Base-by-base conservation (phyloP, 208 protist genomes). In the Lotmaria passim region DNA sequence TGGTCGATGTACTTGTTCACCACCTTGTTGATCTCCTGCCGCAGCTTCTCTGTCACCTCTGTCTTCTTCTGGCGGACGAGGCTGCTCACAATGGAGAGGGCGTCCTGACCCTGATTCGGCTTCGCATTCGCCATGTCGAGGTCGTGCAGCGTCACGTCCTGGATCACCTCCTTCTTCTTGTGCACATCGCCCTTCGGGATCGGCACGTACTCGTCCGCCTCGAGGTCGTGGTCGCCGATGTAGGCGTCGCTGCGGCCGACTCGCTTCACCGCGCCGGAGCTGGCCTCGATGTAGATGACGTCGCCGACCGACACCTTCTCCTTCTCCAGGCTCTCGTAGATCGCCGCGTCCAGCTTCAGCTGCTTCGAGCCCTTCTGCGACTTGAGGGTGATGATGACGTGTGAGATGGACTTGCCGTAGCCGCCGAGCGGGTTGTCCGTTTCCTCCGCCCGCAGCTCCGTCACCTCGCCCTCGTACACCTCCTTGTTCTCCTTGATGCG, bases 1-100 rank as follows among this genome's bases (percentile, higher is more conserved):
- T 99, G 97, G 70, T 99, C 98, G 85, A 99, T 99, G 88, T 99
- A 99, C 79, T 99, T 98, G 82, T 99, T 99, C 19, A 99, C 99
- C 71, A 99, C 96, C 85, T 99, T 99, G 86, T 99, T 99, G 72
- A 99, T 99, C 79, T 99, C 99, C 53, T 86, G 78, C 17, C 99
- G 90, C 21, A 99, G 90, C 83, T 99, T 99, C 78, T 99, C 99
- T 23, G 99, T 99, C 72, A 99, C 99, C 83, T 99, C 99, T 24
- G 99, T 99, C 77, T 99, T 99, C 81, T 99, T 99, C 43, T 98
- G 98, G 57, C 99, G 99, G 80, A 99, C 97, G 61, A 99, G 89
- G 72, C 97, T 96, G 70, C 93, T 99, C 73, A 99, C 98, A 85
- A 81, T 86, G 4, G 96, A 98, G 44, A 99, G 90, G 8, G 99